A percentile compares a stretch with the other conserved stretches of the same genome.
Evolutionary conservation across 306 rosid species (phyloP).

Genomic region (Quercus alba): DNA sequence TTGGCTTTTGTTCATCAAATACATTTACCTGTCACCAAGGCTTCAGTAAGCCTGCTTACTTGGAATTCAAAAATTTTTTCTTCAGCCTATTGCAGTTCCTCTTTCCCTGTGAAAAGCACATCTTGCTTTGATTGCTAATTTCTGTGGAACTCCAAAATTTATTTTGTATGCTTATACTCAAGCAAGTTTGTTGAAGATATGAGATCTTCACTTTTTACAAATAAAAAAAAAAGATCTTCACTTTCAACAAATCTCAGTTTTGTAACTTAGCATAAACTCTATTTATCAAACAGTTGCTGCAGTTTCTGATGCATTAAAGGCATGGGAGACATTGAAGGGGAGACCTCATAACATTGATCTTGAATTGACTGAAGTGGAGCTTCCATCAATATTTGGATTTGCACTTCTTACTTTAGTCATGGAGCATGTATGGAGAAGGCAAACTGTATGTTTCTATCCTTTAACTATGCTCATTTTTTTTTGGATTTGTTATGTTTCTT

Average conservation of each 20-base stretch:
- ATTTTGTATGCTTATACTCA: not conserved
- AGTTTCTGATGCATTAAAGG: slow-evolving; percentile 66
- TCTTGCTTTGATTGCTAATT: not conserved
- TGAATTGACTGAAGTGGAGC: slow-evolving; percentile 66
- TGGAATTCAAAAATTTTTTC: not conserved
- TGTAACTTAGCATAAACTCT: not conserved
- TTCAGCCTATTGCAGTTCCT: not conserved
- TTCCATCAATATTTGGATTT: slow-evolving; percentile 76
- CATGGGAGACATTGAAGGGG: slow-evolving; percentile 68
- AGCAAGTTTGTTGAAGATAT: not conserved
- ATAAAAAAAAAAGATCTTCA: not conserved
- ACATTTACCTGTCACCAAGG: not conserved
- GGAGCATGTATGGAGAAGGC: slow-evolving; percentile 90
- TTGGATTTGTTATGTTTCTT: not conserved
- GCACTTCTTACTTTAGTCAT: slow-evolving; percentile 63
- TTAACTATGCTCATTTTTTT: not conserved
- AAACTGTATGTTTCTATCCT: slow-evolving; percentile 45
- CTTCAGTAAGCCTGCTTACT: not conserved
- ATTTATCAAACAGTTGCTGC: slow-evolving; percentile 50
- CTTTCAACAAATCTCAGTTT: not conserved
- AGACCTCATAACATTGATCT: slow-evolving; percentile 56
- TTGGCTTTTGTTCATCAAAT: not conserved
- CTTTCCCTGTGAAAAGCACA: not conserved
- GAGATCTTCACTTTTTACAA: not conserved
- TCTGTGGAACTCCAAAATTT: not conserved